Evolutionary conservation across 2,329 filamentous ascomycete species (phyloP), one percentile per base, ranked within the genome.

Genomic region (Aureobasidium sp.): DNA sequence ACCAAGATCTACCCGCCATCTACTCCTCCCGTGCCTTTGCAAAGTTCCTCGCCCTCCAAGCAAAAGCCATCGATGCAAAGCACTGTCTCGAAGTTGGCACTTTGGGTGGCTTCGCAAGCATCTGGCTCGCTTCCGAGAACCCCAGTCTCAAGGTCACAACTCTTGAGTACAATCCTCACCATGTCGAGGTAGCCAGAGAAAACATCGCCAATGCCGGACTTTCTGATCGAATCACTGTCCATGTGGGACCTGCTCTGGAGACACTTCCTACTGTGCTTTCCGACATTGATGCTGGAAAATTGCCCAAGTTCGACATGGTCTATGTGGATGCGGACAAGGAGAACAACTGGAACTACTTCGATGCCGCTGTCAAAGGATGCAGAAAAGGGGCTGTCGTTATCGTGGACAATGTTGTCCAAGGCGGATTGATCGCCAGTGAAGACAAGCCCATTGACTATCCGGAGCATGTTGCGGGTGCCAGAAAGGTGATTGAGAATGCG

Each of bases 301-400:
- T 77, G 1, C 70, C 70, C 12, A 70, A 71, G 48, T 81, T 81
- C 63, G 79, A 79, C 61, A 73, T 83, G 64, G 75, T 79, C 1
- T 83, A 83, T 62, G 78, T 83, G 39, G 80, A 83, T 67, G 81
- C 81, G 7, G 78, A 79, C 50, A 81, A 79, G 70, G 71, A 72
- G 47, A 78, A 79, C 64, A 79, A 81, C 61, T 78, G 74, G 71
- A 73, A 74, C 31, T 81, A 81, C 64, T 80, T 82, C 47, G 73
- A 81, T 60, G 70, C 70, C 65, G 76, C 77, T 2, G 68, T 78
- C 22, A 37, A 49, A 3, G 47, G 62, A 14, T 73, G 71, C 0
- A 71, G 74, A n/a, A 65, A 67, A 0, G 73, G 75, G 0, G 76
- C 77, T 0, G 73, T 69, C 9, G 72, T 83, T 31, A 76, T 78